These are phyloP conservation scores for Cutaneotrichosporon cyanovorans DNA, from an alignment of 1,284 basidiomycete genomes.

Conservation along the genomic window DNA sequence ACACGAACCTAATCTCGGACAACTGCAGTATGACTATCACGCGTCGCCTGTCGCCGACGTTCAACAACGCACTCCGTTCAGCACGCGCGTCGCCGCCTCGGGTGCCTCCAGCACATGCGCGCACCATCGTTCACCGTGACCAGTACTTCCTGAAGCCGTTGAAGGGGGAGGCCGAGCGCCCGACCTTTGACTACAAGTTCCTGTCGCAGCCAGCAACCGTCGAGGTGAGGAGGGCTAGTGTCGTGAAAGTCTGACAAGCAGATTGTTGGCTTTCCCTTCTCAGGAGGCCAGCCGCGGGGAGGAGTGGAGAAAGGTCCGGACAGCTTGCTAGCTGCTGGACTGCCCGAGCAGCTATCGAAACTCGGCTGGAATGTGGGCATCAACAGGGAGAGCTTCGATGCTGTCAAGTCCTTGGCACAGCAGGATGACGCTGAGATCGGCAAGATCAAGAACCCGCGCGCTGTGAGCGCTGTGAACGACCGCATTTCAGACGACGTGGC, in stretches of 20 bases:
- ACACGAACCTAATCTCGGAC: no score
- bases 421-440: slow-evolving; percentile 71
- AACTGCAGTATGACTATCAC: no score
- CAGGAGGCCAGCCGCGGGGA: slow-evolving; percentile 54
- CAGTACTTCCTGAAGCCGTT: slow-evolving; percentile 16
- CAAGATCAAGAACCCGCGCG: slow-evolving; percentile 75
- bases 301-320: slow-evolving; percentile 91
- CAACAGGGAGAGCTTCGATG: slow-evolving; percentile 75
- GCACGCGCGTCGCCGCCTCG: not conserved
- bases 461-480: slow-evolving; percentile 76
- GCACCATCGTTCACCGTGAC: slow-evolving; percentile 13
- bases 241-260: slow-evolving; percentile 26
- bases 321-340: slow-evolving; percentile 73
- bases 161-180: slow-evolving; percentile 9
- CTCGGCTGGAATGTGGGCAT: slow-evolving; percentile 88
- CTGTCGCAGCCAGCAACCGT: slow-evolving; percentile 61
- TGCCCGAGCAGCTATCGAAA: slow-evolving; percentile 63
- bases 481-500: slow-evolving; percentile 71
- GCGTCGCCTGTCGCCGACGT: no score
- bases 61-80: no score
- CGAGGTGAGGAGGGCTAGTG: slow-evolving; percentile 52
- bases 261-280: slow-evolving; percentile 68
- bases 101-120: not conserved
- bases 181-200: slow-evolving; percentile 49
- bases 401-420: slow-evolving; percentile 49